Conservation (phyloP, 768 basidiomycete species). For the Coprinopsis cinerea region DNA sequence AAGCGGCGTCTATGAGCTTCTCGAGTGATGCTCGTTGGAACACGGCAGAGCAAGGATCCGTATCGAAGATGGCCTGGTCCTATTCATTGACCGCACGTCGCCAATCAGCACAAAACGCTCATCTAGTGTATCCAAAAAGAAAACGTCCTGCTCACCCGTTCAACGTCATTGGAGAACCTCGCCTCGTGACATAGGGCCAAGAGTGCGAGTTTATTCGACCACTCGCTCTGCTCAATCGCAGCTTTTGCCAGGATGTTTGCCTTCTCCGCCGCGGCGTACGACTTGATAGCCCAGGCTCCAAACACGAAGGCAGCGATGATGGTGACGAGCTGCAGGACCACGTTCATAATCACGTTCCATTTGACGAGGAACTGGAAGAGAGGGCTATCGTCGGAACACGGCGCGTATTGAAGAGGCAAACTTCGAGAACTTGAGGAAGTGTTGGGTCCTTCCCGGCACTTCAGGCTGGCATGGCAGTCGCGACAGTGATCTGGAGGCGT, state of each 20-base stretch:
- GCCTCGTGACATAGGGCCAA: not conserved
- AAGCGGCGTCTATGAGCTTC: not conserved
- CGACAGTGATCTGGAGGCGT: too few species aligned
- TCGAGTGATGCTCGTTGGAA: not conserved
- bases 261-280: not conserved
- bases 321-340: not conserved
- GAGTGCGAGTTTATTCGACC: not conserved
- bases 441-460: too few species aligned
- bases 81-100: not conserved
- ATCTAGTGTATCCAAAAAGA: not conserved
- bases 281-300: not conserved
- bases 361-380: slow-evolving; percentile 1
- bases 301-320: not conserved
- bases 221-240: not conserved
- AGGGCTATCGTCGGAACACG: not conserved
- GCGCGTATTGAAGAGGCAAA: too few species aligned
- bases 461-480: too few species aligned
- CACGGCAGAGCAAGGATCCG: not conserved
- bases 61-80: not conserved
- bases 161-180: not conserved
- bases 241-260: not conserved
- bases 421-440: too few species aligned
- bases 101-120: too few species aligned
- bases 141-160: not conserved
- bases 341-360: not conserved